Percentiles rank a stretch among this genome's conserved stretches.
phyloP scores from a whole-genome alignment of 768 basidiomycete genomes.

The Naematelia encephala region DNA sequence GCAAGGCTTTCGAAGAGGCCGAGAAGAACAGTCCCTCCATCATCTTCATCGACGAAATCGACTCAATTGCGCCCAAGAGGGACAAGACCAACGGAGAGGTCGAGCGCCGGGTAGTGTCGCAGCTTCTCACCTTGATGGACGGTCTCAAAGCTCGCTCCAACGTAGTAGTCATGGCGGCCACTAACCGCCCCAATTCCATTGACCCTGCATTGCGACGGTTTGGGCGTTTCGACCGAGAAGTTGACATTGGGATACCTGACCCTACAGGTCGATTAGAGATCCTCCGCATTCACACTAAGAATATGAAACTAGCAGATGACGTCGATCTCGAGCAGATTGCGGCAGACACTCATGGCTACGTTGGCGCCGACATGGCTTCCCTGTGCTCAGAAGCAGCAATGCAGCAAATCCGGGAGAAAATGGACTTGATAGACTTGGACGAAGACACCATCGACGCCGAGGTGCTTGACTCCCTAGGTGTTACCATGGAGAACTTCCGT shows the following conservation, averaged over 20 bases:
- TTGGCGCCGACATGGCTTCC: slow-evolving; percentile 95
- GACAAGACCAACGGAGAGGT: slow-evolving; percentile 99
- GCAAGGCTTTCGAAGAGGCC: slow-evolving; percentile 99
- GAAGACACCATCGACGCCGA: slow-evolving; percentile 96
- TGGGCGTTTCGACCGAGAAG: slow-evolving; percentile 98
- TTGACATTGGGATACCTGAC: slow-evolving; percentile 98
- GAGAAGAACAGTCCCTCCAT: slow-evolving; percentile 99
- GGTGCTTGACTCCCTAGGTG: slow-evolving; percentile 95
- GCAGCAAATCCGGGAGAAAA: slow-evolving; percentile 99
- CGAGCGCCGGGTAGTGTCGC: slow-evolving; percentile 97
- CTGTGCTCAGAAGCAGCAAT: slow-evolving; percentile 99
- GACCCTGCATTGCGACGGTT: slow-evolving; percentile 98
- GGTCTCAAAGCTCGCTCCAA: slow-evolving; percentile 97
- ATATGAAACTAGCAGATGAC: slow-evolving; percentile 96
- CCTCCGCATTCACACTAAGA: slow-evolving; percentile 98
- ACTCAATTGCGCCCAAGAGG: slow-evolving; percentile 98
- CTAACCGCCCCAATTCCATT: slow-evolving; percentile 85
- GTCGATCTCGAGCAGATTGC: slow-evolving; percentile 98
- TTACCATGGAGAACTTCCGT: slow-evolving; percentile 99
- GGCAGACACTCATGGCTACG: slow-evolving; percentile 98
- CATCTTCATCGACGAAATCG: slow-evolving; percentile 96
- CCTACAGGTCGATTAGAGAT: slow-evolving; percentile 98
- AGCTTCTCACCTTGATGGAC: slow-evolving; percentile 98
- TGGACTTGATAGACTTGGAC: slow-evolving; percentile 63
- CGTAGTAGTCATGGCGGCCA: slow-evolving; percentile 99